Conservation (phyloP, 2,329 filamentous ascomycete genomes). For the Monilinia fructicola region DNA sequence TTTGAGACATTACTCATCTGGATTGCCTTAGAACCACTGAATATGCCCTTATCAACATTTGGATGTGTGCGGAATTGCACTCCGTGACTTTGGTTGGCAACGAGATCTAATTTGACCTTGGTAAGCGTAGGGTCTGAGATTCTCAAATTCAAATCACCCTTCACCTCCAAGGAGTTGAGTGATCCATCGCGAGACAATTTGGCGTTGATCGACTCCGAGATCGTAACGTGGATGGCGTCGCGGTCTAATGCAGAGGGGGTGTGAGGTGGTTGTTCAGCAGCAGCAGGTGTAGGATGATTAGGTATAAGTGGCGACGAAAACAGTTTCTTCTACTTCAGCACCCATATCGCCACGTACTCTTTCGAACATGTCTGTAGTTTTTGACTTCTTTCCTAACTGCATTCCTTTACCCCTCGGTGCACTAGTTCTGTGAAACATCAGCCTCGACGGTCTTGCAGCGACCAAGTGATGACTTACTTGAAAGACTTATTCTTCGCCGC, state of each 20-base stretch:
- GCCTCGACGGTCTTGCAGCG: slow-evolving; percentile 35
- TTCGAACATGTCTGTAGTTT: slow-evolving; percentile 96
- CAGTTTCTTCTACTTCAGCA: slow-evolving; percentile 73
- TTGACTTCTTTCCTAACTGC: slow-evolving; percentile 98
- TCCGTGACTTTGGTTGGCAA: slow-evolving; percentile 73
- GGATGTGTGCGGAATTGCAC: slow-evolving; percentile 94
- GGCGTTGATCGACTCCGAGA: slow-evolving; percentile 87
- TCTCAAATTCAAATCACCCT: slow-evolving; percentile 86
- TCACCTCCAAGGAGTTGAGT: slow-evolving; percentile 82
- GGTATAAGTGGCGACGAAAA: slow-evolving; percentile 63
- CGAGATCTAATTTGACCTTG: slow-evolving; percentile 83
- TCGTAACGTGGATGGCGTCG: slow-evolving; percentile 82
- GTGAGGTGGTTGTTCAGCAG: slow-evolving; percentile 52
- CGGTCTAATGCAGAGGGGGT: slow-evolving; percentile 69
- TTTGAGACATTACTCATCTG: slow-evolving; percentile 86
- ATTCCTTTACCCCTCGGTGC: slow-evolving; percentile 92
- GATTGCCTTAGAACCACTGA: slow-evolving; percentile 78
- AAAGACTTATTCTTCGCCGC: slow-evolving; percentile 94
- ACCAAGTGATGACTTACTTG: slow-evolving; percentile 58
- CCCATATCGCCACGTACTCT: slow-evolving; percentile 89
- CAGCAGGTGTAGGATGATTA: slow-evolving; percentile 49
- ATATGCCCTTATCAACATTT: slow-evolving; percentile 87
- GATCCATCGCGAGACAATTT: slow-evolving; percentile 85
- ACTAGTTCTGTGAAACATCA: slow-evolving; percentile 47
- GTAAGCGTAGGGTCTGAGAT: slow-evolving; percentile 87